phyloP scores from a whole-genome alignment of 192 early-diverging fungal species.

The Backusella macrospora region DNA sequence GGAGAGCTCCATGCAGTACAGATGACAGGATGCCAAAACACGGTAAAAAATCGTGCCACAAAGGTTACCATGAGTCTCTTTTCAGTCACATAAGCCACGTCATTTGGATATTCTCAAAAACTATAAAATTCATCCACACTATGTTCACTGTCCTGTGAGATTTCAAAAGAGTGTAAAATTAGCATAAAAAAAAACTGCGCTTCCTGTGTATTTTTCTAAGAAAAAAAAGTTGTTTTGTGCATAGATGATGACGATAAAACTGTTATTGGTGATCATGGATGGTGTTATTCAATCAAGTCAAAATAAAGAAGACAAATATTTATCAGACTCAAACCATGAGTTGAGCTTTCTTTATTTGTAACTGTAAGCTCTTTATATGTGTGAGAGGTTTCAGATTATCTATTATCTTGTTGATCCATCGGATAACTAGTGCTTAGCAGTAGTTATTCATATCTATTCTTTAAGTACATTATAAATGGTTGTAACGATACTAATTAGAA shows the following conservation, averaged over 20 bases:
- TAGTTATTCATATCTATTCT: too few species aligned
- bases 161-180: constrained; percentile 37
- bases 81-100: constrained; percentile 38
- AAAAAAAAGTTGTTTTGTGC: constrained; percentile 38
- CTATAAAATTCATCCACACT: constrained; percentile 43
- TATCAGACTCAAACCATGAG: too few species aligned
- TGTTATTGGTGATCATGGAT: constrained; percentile 39
- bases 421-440: too few species aligned
- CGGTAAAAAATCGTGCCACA: constrained; percentile 36
- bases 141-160: constrained; percentile 17
- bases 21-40: constrained; percentile 43
- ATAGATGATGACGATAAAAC: constrained; percentile 33
- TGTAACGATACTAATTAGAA: too few species aligned
- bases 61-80: constrained; percentile 39
- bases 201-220: constrained; percentile 40
- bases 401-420: too few species aligned
- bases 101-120: constrained; percentile 43
- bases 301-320: too few species aligned
- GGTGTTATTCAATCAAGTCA: too few species aligned
- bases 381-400: too few species aligned
- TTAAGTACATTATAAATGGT: too few species aligned
- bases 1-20: constrained; percentile 37
- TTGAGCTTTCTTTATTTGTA: too few species aligned
- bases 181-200: constrained; percentile 35
- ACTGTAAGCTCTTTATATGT: too few species aligned